Evolutionary conservation across 2,329 filamentous ascomycete genomes (phyloP), one percentile per base, ranked within the genome.

Genomic region (Calonectria hawksworthii): DNA sequence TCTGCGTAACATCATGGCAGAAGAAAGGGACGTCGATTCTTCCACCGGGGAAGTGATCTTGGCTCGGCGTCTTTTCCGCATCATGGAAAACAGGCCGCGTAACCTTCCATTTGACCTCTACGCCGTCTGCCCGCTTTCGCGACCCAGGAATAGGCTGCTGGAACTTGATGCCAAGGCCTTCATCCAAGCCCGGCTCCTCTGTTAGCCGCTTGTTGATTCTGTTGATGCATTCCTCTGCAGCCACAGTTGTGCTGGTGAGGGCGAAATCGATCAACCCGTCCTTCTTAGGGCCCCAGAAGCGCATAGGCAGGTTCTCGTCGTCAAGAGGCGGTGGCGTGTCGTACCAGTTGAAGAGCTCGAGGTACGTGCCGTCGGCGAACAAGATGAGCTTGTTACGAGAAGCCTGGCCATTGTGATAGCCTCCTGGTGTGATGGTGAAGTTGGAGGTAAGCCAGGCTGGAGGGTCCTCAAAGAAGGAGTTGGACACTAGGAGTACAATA

Each of bases 191-290:
- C 10, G 56, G 56, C 9, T 63, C 36, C n/a, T 63, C 56, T 13
- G 23, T 9, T 4, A 63, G 30, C 23, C 34, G 16, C 16, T 63
- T 28, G 23, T 63, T 63, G 14, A 63, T 63, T 18, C 16, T 13
- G 14, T 18, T 7, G 23, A 63, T 63, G 36, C 34, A 41, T 63
- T 63, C 56, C 23, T 63, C 56, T 2, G 56, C 56, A 21, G 23
- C 8, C 18, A 38, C 34, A 21, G 34, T 41, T 21, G 56, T 63
- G 56, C 56, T 63, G n/a, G 56, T 63, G 14, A 63, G 23, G 1
- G 56, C 56, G 23, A 63, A 63, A 63, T 63, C 56, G 18, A 63
- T 63, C 14, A 63, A 63, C 10, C 56, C 56, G 4, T 63, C 56
- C 34, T 63, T 63, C 30, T 63, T 63, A 5, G 56, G 56, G 2